Evolutionary conservation across 495 filamentous ascomycete genomes (phyloP).

Genomic region (Penicillium pulvis): DNA sequence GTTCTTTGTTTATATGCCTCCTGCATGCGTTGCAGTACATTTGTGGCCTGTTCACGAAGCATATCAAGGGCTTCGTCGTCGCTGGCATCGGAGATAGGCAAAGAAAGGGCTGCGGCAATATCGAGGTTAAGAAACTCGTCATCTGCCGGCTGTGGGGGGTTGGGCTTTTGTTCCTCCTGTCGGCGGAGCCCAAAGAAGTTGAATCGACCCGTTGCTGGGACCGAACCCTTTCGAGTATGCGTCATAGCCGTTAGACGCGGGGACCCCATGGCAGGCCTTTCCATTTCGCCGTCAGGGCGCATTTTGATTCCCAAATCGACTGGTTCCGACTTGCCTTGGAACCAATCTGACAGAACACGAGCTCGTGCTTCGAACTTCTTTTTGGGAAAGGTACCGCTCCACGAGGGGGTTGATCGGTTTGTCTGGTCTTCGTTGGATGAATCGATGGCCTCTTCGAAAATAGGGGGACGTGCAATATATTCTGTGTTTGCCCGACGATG

Average conservation of each 20-base stretch:
- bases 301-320: constrained; percentile 42
- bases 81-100: constrained; percentile 50
- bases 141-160: constrained; percentile 41
- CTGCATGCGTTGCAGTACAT: constrained; percentile 66
- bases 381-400: constrained; percentile 38
- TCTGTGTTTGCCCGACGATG: constrained; percentile 49
- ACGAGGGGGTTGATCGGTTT: constrained; percentile 20
- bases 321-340: constrained; percentile 53
- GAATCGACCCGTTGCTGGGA: constrained; percentile 37
- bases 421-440: constrained; percentile 22
- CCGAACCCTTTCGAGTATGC: constrained; percentile 41
- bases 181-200: constrained; percentile 43
- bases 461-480: constrained; percentile 35
- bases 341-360: constrained; percentile 51
- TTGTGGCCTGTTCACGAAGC: constrained; percentile 66
- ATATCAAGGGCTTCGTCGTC: constrained; percentile 70
- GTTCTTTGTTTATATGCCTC: constrained; percentile 68
- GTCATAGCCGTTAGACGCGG: constrained; percentile 22
- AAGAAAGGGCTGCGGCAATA: constrained; percentile 64
- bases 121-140: constrained; percentile 69
- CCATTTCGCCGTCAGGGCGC: constrained; percentile 21
- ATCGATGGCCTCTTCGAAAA: constrained; percentile 21
- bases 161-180: constrained; percentile 27
- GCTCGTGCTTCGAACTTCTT: constrained; percentile 47
- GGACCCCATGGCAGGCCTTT: constrained; percentile 25